Evolutionary conservation across 352 stramenopile species (phyloP), one percentile per base, ranked within the genome.

Genomic region (Globisporangium apiculatum): DNA sequence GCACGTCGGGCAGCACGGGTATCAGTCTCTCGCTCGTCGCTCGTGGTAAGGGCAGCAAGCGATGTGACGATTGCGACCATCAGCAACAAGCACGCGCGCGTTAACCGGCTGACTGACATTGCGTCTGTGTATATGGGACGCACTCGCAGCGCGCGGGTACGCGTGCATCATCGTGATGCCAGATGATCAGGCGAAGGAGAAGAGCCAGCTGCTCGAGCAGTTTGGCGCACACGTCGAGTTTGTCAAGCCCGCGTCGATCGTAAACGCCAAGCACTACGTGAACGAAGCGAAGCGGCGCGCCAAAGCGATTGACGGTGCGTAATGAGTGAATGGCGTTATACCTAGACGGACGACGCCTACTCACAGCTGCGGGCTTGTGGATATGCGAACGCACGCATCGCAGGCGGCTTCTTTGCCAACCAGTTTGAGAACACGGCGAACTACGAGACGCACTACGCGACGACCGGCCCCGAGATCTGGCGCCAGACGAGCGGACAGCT

Each of bases 351-450:
- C 24, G 24, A 31, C 24, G 2, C 24, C 24, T 31, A 3, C 2
- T 31, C 3, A 31, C 24, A 43, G 7, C 2, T 43, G 40, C 40
- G 40, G 40, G 3, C 40, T 43, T 43, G 7, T 43, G 40, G 40
- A 43, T 43, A 43, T 31, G 24, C 24, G 24, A 31, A 31, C 24
- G 24, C 24, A 31, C 24, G 24, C 40, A 43, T 4, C 7, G 11
- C 53, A 91, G 86, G 87, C 35, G 95, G 87, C 7, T 94, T 97
- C 56, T 99, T 99, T 69, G 88, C 97, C 42, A 89, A 99, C 67
- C 97, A 99, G 68, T 99, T 99, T 68, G 97, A 99, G 60, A 99
- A 99, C 71, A 76, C 83, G 24, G 83, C 94, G 36, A 99, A 99
- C 78, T 96, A 91, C 24, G 72, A 93, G 6, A 95, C 87, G 11